Evolutionary conservation across 352 stramenopile genomes (phyloP).

Genomic region (Pythium vanterpoolii): DNA sequence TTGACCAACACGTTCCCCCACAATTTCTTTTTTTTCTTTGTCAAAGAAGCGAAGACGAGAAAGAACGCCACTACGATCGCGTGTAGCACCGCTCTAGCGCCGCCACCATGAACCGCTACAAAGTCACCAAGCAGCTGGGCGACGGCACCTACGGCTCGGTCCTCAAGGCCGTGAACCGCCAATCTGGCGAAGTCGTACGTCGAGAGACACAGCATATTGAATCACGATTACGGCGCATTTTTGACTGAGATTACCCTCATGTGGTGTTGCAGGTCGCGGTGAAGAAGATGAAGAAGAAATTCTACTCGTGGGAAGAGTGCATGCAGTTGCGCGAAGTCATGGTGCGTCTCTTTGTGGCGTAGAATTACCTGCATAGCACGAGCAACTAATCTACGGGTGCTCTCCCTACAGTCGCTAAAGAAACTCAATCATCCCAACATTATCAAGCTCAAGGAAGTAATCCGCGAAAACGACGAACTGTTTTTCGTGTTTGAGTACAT

Average conservation of each 20-base stretch:
- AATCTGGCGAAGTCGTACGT: slow-evolving; percentile 91
- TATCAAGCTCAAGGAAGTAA: slow-evolving; percentile 98
- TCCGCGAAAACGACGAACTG: slow-evolving; percentile 96
- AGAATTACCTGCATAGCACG: not conserved
- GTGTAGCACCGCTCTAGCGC: not conserved
- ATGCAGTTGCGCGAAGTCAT: slow-evolving; percentile 97
- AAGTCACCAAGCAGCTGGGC: slow-evolving; percentile 94
- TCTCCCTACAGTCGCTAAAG: slow-evolving; percentile 78
- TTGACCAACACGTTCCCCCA: not conserved
- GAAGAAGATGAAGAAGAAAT: slow-evolving; percentile 98
- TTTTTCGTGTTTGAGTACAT: slow-evolving; percentile 99
- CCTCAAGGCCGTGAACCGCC: slow-evolving; percentile 92
- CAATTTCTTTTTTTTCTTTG: not conserved
- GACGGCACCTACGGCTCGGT: slow-evolving; percentile 96
- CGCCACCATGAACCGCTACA: slow-evolving; percentile 89
- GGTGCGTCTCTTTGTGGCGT: slow-evolving; percentile 32
- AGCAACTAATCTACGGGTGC: not conserved
- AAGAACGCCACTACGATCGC: not conserved
- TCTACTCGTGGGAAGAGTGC: slow-evolving; percentile 95
- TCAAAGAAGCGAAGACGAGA: not conserved
- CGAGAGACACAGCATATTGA: not conserved
- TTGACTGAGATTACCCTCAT: not conserved
- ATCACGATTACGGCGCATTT: not conserved
- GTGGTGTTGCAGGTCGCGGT: slow-evolving; percentile 78
- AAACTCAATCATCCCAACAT: slow-evolving; percentile 97